Conservation (phyloP, 306 rosid genomes). For the Trifolium dubium region DNA sequence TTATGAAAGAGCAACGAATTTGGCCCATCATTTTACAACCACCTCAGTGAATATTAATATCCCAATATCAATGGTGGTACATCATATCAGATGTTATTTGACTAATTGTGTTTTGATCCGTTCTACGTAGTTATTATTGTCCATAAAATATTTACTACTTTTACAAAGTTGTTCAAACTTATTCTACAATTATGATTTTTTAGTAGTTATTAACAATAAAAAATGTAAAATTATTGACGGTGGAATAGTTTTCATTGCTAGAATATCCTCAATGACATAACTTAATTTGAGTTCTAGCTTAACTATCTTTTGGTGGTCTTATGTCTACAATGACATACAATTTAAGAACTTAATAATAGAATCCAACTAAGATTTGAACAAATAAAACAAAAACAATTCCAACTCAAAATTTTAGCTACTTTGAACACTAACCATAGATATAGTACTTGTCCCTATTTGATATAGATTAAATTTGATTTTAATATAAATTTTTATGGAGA, state of each 20-base stretch:
- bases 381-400: no score
- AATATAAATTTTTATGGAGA: no score
- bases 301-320: neutral
- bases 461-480: no score
- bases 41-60: constrained; percentile 35
- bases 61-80: constrained; percentile 22
- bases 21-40: constrained; percentile 46
- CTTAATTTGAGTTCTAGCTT: neutral
- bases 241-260: neutral
- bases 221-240: neutral
- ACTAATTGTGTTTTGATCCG: constrained; percentile 17
- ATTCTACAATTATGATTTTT: neutral
- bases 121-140: constrained; percentile 19
- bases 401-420: no score
- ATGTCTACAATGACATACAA: neutral
- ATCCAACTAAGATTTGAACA: neutral
- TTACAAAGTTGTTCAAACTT: constrained; percentile 15
- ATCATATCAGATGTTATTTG: constrained; percentile 32
- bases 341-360: neutral
- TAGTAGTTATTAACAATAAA: neutral
- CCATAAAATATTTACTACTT: constrained; percentile 1
- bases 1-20: constrained; percentile 50
- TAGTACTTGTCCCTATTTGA: no score
- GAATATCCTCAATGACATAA: neutral
- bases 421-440: neutral